Evolutionary conservation across 192 early-diverging fungal species (phyloP).

Genomic region (Coemansia sp.): DNA sequence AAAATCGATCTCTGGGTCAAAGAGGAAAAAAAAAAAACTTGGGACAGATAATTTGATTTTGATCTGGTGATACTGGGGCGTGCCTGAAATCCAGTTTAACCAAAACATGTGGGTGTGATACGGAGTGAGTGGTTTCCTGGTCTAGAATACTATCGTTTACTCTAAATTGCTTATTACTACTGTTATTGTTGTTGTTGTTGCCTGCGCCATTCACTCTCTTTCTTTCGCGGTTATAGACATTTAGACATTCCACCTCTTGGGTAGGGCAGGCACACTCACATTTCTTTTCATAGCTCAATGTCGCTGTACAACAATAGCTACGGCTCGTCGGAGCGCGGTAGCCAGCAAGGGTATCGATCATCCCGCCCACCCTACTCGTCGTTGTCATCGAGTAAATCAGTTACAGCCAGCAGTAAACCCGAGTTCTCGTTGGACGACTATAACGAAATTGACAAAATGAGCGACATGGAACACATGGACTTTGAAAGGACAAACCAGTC

Average conservation of each 20-base stretch:
- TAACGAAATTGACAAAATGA: conserved; percentile 34
- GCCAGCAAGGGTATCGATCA: conserved; percentile 10
- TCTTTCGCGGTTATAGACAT: not conserved
- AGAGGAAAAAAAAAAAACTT: conserved; percentile 9
- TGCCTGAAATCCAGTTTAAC: conserved; percentile 1
- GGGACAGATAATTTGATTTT: not conserved
- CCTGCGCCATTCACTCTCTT: not conserved
- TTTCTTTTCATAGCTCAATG: conserved; percentile 15
- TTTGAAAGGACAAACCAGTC: conserved; percentile 18
- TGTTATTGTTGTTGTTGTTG: not conserved
- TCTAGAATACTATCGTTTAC: not conserved
- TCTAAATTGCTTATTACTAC: conserved; percentile 3
- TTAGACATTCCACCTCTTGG: not conserved
- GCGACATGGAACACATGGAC: conserved; percentile 50
- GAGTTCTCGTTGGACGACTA: conserved; percentile 37
- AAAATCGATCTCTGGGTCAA: not conserved
- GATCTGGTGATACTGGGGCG: not conserved
- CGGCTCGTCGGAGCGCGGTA: conserved; percentile 5
- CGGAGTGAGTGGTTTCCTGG: not conserved
- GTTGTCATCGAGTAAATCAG: conserved; percentile 3
- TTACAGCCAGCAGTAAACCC: conserved; percentile 18
- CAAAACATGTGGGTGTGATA: not conserved
- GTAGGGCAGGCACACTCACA: not conserved
- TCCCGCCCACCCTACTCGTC: conserved; percentile 29
- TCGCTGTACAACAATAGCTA: conserved; percentile 24